phyloP scores from a whole-genome alignment of 1,284 basidiomycete species.

The Trichosporon sp. region DNA sequence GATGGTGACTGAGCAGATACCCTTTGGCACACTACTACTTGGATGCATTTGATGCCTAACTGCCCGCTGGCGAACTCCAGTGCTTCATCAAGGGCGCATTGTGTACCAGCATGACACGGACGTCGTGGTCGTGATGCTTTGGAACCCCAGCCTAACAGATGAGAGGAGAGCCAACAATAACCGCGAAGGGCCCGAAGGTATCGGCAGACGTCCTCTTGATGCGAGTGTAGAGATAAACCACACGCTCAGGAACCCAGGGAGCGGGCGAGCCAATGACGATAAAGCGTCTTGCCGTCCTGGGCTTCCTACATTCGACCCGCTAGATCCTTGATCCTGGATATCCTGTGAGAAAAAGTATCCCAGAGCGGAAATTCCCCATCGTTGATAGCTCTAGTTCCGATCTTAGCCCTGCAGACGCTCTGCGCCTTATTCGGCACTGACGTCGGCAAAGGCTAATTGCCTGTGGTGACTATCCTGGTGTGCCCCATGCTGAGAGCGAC shows the following conservation, averaged over 20 bases:
- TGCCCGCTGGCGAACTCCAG: no score
- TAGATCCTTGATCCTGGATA: background rate
- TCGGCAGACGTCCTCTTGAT: no score
- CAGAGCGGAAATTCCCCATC: background rate
- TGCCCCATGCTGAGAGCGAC: background rate
- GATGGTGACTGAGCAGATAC: background rate
- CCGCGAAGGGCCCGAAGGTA: no score
- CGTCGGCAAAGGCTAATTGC: background rate
- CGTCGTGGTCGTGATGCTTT: no score
- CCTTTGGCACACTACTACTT: background rate
- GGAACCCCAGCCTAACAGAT: no score
- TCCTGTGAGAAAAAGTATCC: background rate
- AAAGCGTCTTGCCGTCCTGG: background rate
- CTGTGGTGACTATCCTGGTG: background rate
- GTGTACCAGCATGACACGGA: background rate
- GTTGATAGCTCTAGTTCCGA: background rate
- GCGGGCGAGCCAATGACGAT: background rate
- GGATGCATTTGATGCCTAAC: no score
- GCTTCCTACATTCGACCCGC: background rate
- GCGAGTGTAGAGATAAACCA: background rate
- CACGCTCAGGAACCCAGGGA: background rate
- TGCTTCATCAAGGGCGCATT: background rate
- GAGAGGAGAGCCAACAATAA: no score
- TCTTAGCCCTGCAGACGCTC: background rate
- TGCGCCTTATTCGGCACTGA: background rate